These are phyloP conservation scores for Penicillium flavigenum DNA, from an alignment of 495 filamentous ascomycete genomes.

Conservation along the genomic window DNA sequence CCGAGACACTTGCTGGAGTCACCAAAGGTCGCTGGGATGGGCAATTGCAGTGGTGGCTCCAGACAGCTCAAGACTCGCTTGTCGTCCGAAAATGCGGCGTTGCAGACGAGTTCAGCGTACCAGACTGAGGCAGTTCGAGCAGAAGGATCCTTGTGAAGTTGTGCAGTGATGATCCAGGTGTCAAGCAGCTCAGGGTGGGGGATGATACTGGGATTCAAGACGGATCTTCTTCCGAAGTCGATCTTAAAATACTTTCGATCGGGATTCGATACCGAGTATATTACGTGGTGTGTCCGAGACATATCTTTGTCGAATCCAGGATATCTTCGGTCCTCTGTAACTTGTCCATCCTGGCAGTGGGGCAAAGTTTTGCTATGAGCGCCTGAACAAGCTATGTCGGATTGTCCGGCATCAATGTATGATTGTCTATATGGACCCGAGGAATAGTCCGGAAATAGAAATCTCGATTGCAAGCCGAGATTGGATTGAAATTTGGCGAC, in stretches of 20 bases:
- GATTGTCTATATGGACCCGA: neutral
- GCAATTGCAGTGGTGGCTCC: conserved; percentile 35
- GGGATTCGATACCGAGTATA: conserved; percentile 44
- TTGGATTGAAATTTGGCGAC: conserved; percentile 6
- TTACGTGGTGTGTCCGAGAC: conserved; percentile 25
- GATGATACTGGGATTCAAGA: conserved; percentile 55
- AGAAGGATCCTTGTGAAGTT: conserved; percentile 25
- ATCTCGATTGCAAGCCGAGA: conserved; percentile 6
- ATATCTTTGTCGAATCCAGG: conserved; percentile 6
- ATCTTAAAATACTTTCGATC: conserved; percentile 45
- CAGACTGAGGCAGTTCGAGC: conserved; percentile 12
- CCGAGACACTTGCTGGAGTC: conserved; percentile 39
- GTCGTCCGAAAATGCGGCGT: conserved; percentile 39
- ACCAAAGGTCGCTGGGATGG: conserved; percentile 40
- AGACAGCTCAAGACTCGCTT: conserved; percentile 38
- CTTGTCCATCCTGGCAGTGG: neutral
- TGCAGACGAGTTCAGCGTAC: conserved; percentile 47
- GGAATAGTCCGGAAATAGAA: conserved; percentile 2
- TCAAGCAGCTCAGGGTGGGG: conserved; percentile 45
- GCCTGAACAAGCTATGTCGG: neutral
- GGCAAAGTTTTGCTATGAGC: neutral
- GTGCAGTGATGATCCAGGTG: conserved; percentile 50
- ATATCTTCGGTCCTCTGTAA: neutral
- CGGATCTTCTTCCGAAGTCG: conserved; percentile 34
- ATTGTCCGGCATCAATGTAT: conserved; percentile 1